Percentiles rank a stretch among this genome's conserved stretches.
Evolutionary conservation across 148 eudicot species (phyloP).

Genomic region (Fagopyrum tataricum): DNA sequence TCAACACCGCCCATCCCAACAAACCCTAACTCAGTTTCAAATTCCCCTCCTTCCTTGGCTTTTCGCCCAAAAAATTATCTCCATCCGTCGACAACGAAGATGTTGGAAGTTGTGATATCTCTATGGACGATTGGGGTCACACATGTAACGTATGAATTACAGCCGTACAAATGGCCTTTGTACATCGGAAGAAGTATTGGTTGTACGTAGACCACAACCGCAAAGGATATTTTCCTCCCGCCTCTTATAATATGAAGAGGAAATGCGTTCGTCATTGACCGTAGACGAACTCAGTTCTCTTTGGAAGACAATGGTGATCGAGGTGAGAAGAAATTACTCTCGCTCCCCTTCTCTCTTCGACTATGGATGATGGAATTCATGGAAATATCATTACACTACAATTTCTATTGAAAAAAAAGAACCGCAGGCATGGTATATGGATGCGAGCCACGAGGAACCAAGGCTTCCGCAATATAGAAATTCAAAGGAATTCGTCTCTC

Average conservation of each 20-base stretch:
- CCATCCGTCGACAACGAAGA: too few species aligned
- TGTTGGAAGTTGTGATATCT: too few species aligned
- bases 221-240: constrained; percentile 8
- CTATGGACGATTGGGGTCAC: too few species aligned
- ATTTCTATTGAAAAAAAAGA: neutral
- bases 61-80: too few species aligned
- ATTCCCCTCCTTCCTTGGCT: too few species aligned
- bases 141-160: neutral
- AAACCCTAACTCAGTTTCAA: constrained; percentile 16
- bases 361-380: neutral
- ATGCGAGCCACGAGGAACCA: constrained; percentile 56
- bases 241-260: neutral
- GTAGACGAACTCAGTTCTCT: neutral
- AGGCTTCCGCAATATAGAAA: constrained; percentile 74
- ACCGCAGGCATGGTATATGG: constrained; percentile 82
- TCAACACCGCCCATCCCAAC: constrained; percentile 59
- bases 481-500: constrained; percentile 59
- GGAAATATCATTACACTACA: neutral
- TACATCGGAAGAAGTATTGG: neutral
- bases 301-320: constrained; percentile 17
- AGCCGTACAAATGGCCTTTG: neutral
- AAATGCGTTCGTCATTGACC: neutral
- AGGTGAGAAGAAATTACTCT: constrained; percentile 19
- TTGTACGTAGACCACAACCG: constrained; percentile 8
- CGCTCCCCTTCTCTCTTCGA: neutral